Evolutionary conservation across 169 alveolate species (phyloP).

Genomic region (Fabrea salina): DNA sequence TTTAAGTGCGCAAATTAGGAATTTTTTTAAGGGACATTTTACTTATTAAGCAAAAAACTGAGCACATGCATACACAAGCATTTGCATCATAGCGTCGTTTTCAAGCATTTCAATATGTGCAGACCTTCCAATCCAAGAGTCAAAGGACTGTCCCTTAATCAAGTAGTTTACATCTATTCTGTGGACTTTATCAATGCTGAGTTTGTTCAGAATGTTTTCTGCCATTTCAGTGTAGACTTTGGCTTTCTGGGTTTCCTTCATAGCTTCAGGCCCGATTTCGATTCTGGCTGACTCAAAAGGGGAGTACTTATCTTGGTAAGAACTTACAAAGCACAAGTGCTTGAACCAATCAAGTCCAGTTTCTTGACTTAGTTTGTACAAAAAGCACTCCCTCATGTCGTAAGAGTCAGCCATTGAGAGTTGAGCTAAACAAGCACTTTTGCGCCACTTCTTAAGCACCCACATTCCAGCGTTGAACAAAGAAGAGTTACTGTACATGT

Average conservation of each 20-base stretch:
- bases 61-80: neutral
- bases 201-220: constrained; percentile 57
- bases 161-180: constrained; percentile 82
- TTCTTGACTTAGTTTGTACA: constrained; percentile 65
- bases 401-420: constrained; percentile 67
- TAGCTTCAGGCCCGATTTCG: constrained; percentile 54
- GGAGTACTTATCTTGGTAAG: constrained; percentile 80
- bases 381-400: constrained; percentile 64
- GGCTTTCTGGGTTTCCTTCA: constrained; percentile 45
- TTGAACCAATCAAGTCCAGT: constrained; percentile 80
- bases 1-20: neutral
- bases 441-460: constrained; percentile 73
- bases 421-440: constrained; percentile 64
- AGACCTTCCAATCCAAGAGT: constrained; percentile 92
- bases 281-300: constrained; percentile 82
- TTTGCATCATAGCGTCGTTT: neutral
- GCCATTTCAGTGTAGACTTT: constrained; percentile 68
- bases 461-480: constrained; percentile 78
- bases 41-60: constrained; percentile 29
- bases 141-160: constrained; percentile 74
- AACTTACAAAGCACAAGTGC: constrained; percentile 62
- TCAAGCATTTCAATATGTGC: constrained; percentile 64
- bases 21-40: constrained; percentile 21
- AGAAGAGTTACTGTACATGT: constrained; percentile 67
- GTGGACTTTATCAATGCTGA: constrained; percentile 53